Conservation (phyloP, 345 rosid genomes). For the Citrus sp. region DNA sequence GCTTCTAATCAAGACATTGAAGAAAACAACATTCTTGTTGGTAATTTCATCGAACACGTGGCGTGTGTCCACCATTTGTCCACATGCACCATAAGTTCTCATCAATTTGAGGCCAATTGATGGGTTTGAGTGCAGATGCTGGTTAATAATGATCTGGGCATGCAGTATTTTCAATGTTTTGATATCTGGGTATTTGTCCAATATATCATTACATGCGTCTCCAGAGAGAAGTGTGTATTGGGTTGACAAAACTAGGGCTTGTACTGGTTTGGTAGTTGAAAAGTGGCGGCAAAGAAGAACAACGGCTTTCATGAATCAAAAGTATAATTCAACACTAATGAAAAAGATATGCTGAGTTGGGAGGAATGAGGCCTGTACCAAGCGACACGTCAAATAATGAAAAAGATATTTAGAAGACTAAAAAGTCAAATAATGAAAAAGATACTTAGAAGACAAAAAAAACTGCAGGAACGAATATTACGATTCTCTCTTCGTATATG, state of each 20-base stretch:
- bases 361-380: not conserved
- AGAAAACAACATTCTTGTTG: conserved; percentile 57
- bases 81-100: conserved; percentile 48
- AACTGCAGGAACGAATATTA: not conserved
- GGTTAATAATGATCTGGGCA: conserved; percentile 32
- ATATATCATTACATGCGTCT: conserved; percentile 32
- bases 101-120: conserved; percentile 59
- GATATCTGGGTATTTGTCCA: conserved; percentile 53
- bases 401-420: not conserved
- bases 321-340: too few relatives aligned
- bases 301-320: conserved; percentile 39
- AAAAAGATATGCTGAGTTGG: not conserved
- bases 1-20: conserved; percentile 77
- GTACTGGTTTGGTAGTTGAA: conserved; percentile 14
- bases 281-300: conserved; percentile 28
- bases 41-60: conserved; percentile 65
- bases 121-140: conserved; percentile 27
- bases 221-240: conserved; percentile 20
- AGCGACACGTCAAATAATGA: not conserved
- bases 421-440: not conserved
- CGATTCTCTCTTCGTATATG: too few relatives aligned
- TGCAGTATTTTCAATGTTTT: conserved; percentile 47
- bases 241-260: conserved; percentile 17
- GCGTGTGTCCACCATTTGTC: conserved; percentile 46
- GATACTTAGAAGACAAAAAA: not conserved